phyloP scores from a whole-genome alignment of 306 rosid species.

The Vigna trinervia region DNA sequence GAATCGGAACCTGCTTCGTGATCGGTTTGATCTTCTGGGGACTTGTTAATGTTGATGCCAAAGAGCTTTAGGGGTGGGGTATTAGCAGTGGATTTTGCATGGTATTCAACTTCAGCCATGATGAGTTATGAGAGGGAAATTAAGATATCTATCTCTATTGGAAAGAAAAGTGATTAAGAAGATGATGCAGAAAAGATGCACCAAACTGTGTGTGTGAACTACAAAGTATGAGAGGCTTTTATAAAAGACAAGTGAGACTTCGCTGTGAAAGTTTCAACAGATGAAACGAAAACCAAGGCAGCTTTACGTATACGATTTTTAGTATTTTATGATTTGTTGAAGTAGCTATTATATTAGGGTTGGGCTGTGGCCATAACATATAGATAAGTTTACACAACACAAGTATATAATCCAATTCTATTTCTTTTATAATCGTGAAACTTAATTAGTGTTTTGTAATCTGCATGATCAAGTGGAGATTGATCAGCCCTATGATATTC shows the following conservation, averaged over 20 bases:
- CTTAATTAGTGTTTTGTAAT: no score
- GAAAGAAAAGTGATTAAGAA: not conserved
- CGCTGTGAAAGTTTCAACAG: constrained; percentile 44
- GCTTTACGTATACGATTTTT: constrained; percentile 1
- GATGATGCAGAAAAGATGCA: constrained; percentile 1
- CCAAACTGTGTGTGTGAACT: constrained; percentile 19
- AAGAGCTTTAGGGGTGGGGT: constrained; percentile 54
- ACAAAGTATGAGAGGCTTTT: constrained; percentile 35
- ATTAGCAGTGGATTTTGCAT: constrained; percentile 14
- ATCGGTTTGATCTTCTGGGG: not conserved
- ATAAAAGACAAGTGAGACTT: constrained; percentile 34
- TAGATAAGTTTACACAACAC: not conserved
- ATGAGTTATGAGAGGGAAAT: not conserved
- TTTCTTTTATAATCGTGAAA: no score
- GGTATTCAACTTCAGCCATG: constrained; percentile 48
- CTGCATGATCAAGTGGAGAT: no score
- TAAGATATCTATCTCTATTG: no score
- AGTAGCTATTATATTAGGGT: not conserved
- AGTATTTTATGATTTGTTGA: not conserved
- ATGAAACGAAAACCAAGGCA: constrained; percentile 28
- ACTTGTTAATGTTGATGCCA: constrained; percentile 55
- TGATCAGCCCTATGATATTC: no score
- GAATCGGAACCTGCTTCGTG: not conserved
- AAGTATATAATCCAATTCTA: no score
- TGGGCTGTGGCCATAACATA: not conserved